phyloP scores from a whole-genome alignment of 768 basidiomycete genomes.

The Fibroporia radiculosa region DNA sequence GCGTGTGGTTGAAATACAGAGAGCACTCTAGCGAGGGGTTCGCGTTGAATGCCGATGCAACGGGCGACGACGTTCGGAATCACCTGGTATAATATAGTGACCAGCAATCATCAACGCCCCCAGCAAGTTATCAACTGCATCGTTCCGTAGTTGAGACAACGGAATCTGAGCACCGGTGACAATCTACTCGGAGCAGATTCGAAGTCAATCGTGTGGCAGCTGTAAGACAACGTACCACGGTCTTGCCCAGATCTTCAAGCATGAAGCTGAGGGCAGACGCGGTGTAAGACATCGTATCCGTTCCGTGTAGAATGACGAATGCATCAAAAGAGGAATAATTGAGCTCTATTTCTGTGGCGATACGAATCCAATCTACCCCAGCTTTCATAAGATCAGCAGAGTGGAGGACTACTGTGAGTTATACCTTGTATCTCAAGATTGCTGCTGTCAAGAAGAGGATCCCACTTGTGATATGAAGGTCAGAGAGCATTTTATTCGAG shows the following conservation, averaged over 20 bases:
- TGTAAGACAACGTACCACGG: conserved; percentile 63
- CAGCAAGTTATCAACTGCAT: conserved; percentile 89
- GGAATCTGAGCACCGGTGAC: conserved; percentile 93
- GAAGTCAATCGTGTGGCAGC: not conserved
- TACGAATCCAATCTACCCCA: conserved; percentile 75
- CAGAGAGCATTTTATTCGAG: too few relatives aligned
- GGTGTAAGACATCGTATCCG: conserved; percentile 88
- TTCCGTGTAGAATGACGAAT: conserved; percentile 86
- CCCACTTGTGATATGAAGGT: conserved; percentile 49
- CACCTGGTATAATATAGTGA: conserved; percentile 86
- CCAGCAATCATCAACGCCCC: conserved; percentile 87
- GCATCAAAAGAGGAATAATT: conserved; percentile 85
- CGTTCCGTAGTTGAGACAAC: conserved; percentile 84
- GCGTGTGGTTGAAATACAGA: conserved; percentile 84
- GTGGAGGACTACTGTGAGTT: conserved; percentile 2
- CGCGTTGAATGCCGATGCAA: not conserved
- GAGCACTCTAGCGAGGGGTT: conserved; percentile 63
- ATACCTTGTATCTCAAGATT: conserved; percentile 79
- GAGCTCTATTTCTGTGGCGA: conserved; percentile 87
- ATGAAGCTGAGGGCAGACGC: conserved; percentile 87
- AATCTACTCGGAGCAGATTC: conserved; percentile 41
- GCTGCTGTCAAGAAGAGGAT: conserved; percentile 81
- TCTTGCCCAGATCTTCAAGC: conserved; percentile 89
- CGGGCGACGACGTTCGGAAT: not conserved
- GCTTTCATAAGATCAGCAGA: conserved; percentile 5